Evolutionary conservation across 192 early-diverging fungal species (phyloP).

Genomic region (Gigaspora rosea): DNA sequence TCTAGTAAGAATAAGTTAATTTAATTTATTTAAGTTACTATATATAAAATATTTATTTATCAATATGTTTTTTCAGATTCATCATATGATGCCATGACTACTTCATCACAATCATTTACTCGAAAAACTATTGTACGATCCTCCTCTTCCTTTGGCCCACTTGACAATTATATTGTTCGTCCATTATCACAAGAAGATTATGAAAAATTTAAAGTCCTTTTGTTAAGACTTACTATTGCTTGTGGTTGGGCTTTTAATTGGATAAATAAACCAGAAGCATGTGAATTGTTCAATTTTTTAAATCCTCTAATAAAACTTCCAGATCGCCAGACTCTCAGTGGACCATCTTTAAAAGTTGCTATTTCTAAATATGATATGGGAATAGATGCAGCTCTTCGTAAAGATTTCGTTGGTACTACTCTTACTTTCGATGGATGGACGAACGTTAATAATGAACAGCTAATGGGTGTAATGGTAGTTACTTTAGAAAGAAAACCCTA

Average conservation of each 20-base stretch:
- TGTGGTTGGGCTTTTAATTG: background rate
- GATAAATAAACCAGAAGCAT: background rate
- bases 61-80: too few relatives aligned
- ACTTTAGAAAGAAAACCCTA: background rate
- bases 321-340: background rate
- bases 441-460: background rate
- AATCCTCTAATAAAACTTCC: background rate
- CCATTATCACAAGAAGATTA: background rate
- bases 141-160: too few relatives aligned
- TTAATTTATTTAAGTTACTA: too few relatives aligned
- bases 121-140: too few relatives aligned
- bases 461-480: background rate
- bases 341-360: background rate
- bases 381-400: background rate
- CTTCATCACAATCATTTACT: too few relatives aligned
- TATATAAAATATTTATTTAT: too few relatives aligned
- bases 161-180: too few relatives aligned
- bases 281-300: background rate
- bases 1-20: too few relatives aligned
- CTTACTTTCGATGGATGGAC: background rate
- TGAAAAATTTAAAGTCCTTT: background rate
- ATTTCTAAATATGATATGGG: background rate
- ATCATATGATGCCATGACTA: too few relatives aligned
- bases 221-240: background rate
- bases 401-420: background rate